Conservation (phyloP, 2,329 filamentous ascomycete genomes). For the Paracamarosporium sp. region DNA sequence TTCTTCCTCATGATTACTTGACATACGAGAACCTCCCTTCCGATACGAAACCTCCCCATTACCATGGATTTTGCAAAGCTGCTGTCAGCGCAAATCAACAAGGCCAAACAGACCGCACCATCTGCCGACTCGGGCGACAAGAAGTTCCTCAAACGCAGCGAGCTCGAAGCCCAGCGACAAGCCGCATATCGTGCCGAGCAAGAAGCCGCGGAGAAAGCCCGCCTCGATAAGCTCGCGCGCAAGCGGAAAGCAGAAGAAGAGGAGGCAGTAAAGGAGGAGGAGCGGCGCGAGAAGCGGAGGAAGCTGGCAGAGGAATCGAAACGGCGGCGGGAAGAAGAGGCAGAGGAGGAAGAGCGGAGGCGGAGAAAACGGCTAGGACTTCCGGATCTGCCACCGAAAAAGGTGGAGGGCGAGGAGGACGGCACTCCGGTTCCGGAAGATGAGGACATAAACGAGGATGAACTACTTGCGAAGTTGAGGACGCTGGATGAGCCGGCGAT, state of each 20-base stretch:
- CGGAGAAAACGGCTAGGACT: slow-evolving; percentile 80
- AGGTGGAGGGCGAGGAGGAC: slow-evolving; percentile 54
- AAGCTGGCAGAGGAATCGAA: slow-evolving; percentile 82
- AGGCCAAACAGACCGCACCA: slow-evolving; percentile 66
- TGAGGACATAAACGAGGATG: slow-evolving; percentile 74
- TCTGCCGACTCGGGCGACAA: slow-evolving; percentile 40
- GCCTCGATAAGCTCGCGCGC: slow-evolving; percentile 70
- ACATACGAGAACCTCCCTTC: not conserved
- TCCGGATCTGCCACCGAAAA: slow-evolving; percentile 69
- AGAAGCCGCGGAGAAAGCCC: slow-evolving; percentile 73
- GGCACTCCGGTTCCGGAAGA: slow-evolving; percentile 49
- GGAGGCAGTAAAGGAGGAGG: slow-evolving; percentile 70
- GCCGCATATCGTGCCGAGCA: slow-evolving; percentile 85
- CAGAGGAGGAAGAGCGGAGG: slow-evolving; percentile 73
- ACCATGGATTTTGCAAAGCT: slow-evolving; percentile 93
- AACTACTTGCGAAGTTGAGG: slow-evolving; percentile 72
- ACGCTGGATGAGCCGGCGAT: slow-evolving; percentile 73
- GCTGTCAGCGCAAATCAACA: slow-evolving; percentile 92
- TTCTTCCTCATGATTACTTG: not conserved
- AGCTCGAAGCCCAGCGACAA: slow-evolving; percentile 82
- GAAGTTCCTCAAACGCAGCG: slow-evolving; percentile 85
- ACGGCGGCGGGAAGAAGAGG: slow-evolving; percentile 72
- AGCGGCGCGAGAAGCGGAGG: slow-evolving; percentile 81
- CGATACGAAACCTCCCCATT: not conserved
- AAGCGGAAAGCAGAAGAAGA: slow-evolving; percentile 94